Conservation (phyloP, 805 yeast genomes). For the Wickerhamomyces rabaulensis region DNA sequence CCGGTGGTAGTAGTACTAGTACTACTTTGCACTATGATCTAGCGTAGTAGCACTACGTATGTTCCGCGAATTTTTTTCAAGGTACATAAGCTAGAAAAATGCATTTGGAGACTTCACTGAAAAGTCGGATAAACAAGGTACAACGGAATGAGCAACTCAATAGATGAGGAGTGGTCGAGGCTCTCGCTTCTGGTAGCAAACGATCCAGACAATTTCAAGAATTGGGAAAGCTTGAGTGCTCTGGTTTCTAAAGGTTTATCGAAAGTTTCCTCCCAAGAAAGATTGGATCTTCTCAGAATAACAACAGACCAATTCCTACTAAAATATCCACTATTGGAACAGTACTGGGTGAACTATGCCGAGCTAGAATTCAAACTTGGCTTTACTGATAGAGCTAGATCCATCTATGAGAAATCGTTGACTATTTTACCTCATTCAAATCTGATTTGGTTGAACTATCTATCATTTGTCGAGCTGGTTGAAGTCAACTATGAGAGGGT, state of each 20-base stretch:
- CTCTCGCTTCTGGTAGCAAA: slow-evolving; percentile 15
- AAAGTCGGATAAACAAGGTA: background rate
- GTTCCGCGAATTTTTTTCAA: no score
- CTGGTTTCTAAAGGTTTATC: slow-evolving; percentile 30
- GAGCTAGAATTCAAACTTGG: slow-evolving; percentile 41
- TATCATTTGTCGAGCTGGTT: slow-evolving; percentile 32
- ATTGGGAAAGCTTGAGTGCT: slow-evolving; percentile 34
- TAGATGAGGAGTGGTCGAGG: slow-evolving; percentile 13
- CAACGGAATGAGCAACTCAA: background rate
- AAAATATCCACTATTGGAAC: slow-evolving; percentile 44
- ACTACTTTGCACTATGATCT: no score
- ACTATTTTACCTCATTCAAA: slow-evolving; percentile 37
- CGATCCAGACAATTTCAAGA: slow-evolving; percentile 29
- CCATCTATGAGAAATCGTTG: slow-evolving; percentile 36
- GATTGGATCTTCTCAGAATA: slow-evolving; percentile 30
- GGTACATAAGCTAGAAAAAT: no score
- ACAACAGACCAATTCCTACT: slow-evolving; percentile 39
- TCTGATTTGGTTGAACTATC: slow-evolving; percentile 45
- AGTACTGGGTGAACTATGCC: slow-evolving; percentile 57
- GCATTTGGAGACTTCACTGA: no score
- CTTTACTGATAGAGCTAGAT: slow-evolving; percentile 30
- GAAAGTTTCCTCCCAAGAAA: slow-evolving; percentile 28
- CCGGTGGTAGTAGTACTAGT: no score
- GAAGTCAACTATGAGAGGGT: slow-evolving; percentile 27
- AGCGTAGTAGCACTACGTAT: no score